These are phyloP conservation scores for Rhodotorula sp. DNA, from an alignment of 1,284 basidiomycete species.

Conservation along the genomic window DNA sequence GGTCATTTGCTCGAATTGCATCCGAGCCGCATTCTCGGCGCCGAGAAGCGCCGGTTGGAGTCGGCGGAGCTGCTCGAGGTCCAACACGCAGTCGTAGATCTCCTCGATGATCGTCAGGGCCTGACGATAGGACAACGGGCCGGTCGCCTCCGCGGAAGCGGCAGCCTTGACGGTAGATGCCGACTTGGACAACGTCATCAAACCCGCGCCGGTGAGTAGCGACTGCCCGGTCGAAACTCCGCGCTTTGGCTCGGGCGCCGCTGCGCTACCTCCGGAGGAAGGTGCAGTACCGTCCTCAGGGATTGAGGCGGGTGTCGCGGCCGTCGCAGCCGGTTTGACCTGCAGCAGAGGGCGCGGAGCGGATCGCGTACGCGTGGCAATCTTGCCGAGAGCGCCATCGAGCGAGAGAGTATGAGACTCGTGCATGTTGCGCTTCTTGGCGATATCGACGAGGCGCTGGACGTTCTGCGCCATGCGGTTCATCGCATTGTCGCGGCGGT, in stretches of 20 bases:
- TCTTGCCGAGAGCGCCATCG: conserved; percentile 94
- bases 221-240: conserved; percentile 29
- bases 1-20: conserved; percentile 60
- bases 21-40: conserved; percentile 52
- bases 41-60: conserved; percentile 62
- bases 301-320: neutral
- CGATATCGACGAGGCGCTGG: conserved; percentile 87
- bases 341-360: conserved; percentile 94
- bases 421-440: conserved; percentile 60
- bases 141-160: neutral
- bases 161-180: neutral
- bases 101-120: conserved; percentile 77
- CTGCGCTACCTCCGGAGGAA: neutral
- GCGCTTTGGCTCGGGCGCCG: neutral
- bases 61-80: conserved; percentile 80
- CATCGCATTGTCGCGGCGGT: conserved; percentile 79
- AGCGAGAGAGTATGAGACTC: conserved; percentile 52
- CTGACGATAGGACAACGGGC: conserved; percentile 69
- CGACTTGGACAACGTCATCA: conserved; percentile 15
- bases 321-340: conserved; percentile 57
- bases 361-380: conserved; percentile 84
- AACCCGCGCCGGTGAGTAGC: conserved; percentile 31
- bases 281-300: neutral
- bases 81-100: conserved; percentile 79
- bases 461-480: conserved; percentile 96